phyloP scores from a whole-genome alignment of 805 yeast species.

The Groenewaldozyma salmanticensis region DNA sequence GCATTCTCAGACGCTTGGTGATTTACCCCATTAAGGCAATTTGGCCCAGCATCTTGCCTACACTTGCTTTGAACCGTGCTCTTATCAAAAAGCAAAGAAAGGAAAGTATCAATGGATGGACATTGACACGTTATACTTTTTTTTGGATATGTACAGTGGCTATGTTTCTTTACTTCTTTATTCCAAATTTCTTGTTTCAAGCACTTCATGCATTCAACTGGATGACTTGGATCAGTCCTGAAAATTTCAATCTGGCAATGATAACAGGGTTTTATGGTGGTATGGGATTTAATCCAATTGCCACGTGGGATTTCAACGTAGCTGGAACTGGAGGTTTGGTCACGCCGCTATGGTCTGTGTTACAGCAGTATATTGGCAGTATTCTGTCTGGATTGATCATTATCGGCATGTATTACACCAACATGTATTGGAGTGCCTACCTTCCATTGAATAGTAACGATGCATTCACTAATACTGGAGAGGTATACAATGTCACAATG shows the following conservation, averaged over 20 bases:
- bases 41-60: constrained; percentile 49
- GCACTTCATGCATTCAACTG: constrained; percentile 49
- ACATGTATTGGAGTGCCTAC: constrained; percentile 41
- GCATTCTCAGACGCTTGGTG: constrained; percentile 43
- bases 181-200: constrained; percentile 50
- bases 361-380: constrained; percentile 7
- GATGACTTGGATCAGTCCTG: constrained; percentile 50
- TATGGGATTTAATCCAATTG: constrained; percentile 37
- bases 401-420: constrained; percentile 33
- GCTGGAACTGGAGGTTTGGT: constrained; percentile 9
- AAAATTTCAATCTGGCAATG: constrained; percentile 41
- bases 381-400: constrained; percentile 9
- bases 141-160: constrained; percentile 31
- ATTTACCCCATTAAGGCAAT: constrained; percentile 36
- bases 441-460: constrained; percentile 40
- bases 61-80: constrained; percentile 44
- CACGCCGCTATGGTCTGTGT: constrained; percentile 6
- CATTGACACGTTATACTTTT: constrained; percentile 38
- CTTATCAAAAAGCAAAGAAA: constrained; percentile 23
- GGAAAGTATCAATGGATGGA: constrained; percentile 40
- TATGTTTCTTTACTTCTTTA: constrained; percentile 44
- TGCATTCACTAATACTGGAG: constrained; percentile 35
- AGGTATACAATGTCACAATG: constrained; percentile 33
- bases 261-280: constrained; percentile 44
- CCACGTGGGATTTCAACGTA: constrained; percentile 38